These are phyloP conservation scores for Fusarium verticillioides DNA, from an alignment of 2,329 filamentous ascomycete genomes.

Conservation along the genomic window DNA sequence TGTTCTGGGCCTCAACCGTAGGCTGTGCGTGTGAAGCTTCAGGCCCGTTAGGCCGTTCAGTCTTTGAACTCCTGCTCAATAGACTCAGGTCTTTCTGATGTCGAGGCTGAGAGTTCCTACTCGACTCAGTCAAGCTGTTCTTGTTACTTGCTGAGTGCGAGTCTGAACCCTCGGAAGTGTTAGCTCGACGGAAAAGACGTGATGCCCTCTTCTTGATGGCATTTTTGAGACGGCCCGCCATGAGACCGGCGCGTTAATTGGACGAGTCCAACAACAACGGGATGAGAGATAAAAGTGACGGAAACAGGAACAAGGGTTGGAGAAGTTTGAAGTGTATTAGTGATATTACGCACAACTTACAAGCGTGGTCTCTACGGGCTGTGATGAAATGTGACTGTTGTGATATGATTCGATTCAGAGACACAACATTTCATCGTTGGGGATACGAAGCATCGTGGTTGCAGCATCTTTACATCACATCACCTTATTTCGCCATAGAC, in stretches of 20 bases:
- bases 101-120: neutral
- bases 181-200: constrained; percentile 22
- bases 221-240: constrained; percentile 33
- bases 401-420: neutral
- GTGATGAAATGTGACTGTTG: neutral
- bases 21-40: neutral
- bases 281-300: neutral
- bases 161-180: neutral
- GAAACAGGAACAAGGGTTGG: neutral
- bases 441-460: neutral
- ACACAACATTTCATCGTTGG: constrained; percentile 6
- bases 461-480: constrained; percentile 19
- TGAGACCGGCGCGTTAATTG: neutral
- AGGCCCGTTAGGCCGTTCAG: neutral
- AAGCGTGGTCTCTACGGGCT: neutral
- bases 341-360: neutral
- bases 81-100: constrained; percentile 26
- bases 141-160: neutral
- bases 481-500: neutral
- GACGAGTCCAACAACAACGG: neutral
- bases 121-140: neutral
- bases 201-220: constrained; percentile 34
- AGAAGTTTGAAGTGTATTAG: constrained; percentile 6
- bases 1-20: neutral
- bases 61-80: constrained; percentile 12